phyloP scores from a whole-genome alignment of 768 basidiomycete species.

The Tylopilus felleus region DNA sequence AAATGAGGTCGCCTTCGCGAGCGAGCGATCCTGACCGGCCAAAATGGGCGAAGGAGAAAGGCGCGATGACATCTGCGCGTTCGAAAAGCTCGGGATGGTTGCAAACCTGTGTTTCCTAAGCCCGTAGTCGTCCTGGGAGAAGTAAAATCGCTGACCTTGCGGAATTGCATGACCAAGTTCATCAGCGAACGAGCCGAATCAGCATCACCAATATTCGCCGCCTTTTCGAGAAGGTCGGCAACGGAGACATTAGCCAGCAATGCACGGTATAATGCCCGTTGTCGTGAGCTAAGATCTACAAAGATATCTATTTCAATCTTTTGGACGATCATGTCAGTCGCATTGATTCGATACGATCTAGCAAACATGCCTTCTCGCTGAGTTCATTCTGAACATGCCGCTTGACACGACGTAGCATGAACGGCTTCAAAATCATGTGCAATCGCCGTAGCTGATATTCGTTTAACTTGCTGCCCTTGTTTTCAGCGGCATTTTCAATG shows the following conservation, averaged over 20 bases:
- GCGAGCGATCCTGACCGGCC: conserved; percentile 77
- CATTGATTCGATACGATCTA: conserved; percentile 54
- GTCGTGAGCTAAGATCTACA: conserved; percentile 90
- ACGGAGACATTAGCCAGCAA: conserved; percentile 92
- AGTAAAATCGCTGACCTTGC: conserved; percentile 59
- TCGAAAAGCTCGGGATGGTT: conserved; percentile 99
- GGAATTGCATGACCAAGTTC: conserved; percentile 99
- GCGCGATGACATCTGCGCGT: conserved; percentile 91
- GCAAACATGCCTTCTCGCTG: conserved; percentile 80
- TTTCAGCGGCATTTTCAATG: conserved; percentile 92
- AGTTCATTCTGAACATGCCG: conserved; percentile 99
- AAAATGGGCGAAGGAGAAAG: conserved; percentile 84
- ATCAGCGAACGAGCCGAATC: conserved; percentile 92
- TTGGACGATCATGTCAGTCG: conserved; percentile 72
- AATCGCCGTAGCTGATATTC: conserved; percentile 92
- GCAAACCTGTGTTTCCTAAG: conserved; percentile 62
- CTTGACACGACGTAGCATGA: conserved; percentile 97
- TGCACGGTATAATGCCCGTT: conserved; percentile 85
- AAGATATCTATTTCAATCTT: conserved; percentile 96
- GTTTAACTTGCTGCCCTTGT: conserved; percentile 87
- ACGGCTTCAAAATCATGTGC: conserved; percentile 99
- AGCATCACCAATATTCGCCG: conserved; percentile 85
- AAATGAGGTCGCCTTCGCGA: conserved; percentile 84
- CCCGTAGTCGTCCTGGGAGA: background rate
- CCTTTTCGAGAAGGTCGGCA: conserved; percentile 89